phyloP scores from a whole-genome alignment of 768 basidiomycete species.

The Scleroderma bovista region DNA sequence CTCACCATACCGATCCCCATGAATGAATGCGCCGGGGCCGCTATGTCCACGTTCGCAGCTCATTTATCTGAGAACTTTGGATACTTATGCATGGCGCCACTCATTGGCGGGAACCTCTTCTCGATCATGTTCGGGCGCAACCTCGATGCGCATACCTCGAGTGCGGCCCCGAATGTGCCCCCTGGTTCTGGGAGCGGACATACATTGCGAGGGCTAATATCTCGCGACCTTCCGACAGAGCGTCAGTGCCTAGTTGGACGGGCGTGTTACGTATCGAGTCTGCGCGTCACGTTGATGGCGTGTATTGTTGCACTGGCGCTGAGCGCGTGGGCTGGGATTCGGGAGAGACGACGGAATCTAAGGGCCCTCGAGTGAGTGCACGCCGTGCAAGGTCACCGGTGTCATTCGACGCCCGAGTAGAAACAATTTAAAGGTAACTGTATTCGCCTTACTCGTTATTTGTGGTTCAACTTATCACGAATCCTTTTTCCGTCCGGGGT shows the following conservation, averaged over 20 bases:
- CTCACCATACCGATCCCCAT: neutral
- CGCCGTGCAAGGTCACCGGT: too few relatives aligned
- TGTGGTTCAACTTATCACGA: too few relatives aligned
- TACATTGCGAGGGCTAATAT: too few relatives aligned
- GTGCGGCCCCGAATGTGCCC: neutral
- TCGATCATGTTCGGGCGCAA: constrained; percentile 80
- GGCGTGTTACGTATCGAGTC: constrained; percentile 53
- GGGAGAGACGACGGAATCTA: constrained; percentile 17
- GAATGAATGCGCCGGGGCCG: neutral
- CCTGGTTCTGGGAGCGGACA: neutral
- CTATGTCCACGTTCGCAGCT: constrained; percentile 16
- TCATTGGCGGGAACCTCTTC: constrained; percentile 78
- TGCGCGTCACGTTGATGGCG: constrained; percentile 41
- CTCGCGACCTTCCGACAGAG: constrained; percentile 19
- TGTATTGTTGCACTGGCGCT: constrained; percentile 32
- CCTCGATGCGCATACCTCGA: constrained; percentile 62
- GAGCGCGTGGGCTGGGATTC: constrained; percentile 34
- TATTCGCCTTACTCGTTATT: too few relatives aligned
- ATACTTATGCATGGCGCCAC: constrained; percentile 64
- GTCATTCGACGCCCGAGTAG: too few relatives aligned
- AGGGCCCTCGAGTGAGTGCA: too few relatives aligned
- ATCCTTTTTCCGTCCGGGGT: too few relatives aligned
- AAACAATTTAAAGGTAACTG: too few relatives aligned
- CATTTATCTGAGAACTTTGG: constrained; percentile 89
- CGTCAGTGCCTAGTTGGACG: constrained; percentile 53